Base-by-base conservation (phyloP, 2,329 filamentous ascomycete species). In the Fusarium sp. region DNA sequence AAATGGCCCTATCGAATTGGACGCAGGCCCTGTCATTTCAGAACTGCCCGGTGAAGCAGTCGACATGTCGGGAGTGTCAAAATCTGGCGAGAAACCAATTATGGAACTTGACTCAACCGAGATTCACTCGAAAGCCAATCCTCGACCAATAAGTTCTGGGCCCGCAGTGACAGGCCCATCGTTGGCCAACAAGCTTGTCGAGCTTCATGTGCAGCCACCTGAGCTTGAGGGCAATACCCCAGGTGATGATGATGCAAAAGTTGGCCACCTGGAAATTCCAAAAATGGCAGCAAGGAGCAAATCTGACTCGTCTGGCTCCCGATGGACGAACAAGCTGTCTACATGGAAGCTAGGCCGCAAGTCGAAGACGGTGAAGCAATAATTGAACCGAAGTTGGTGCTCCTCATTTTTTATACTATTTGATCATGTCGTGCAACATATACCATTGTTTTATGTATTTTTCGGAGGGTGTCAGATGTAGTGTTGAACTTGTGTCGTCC, bases 341-440 rank as follows among this genome's bases (percentile, higher is more conserved):
- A 65, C 68, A 6, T 74, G 63, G 70, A 74, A 73, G 33, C n/a
- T 74, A 6, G 51, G 59, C 15, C 45, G 67, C 1, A 74, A 65
- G n/a, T 73, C 70, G 12, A 54, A 68, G 12, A 73, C 71, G 20
- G 6, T 55, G 3, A 74, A 57, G 9, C 41, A 62, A 57, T 62
- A 13, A 74, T 9, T 11, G 4, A 3, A 7, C 4, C 2, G 6
- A 12, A 30, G 26, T 9, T 8, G 11, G 8, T 11, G 30, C 30
- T 30, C 7, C 9, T 30, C 10, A 30, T 30, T 8, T 6, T 30
- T 44, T 44, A 12, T 44, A 12, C 23, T 44, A 11, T 30, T 31
- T 9, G 30, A 9, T 30, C 30, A 8, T 18, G 7, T 37, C 6
- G 4, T 15, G 47, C 11, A 28, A 8, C 13, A 40, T 16, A 51